These are phyloP conservation scores for Nakazawaea populi DNA, from an alignment of 805 yeast genomes.

Conservation along the genomic window DNA sequence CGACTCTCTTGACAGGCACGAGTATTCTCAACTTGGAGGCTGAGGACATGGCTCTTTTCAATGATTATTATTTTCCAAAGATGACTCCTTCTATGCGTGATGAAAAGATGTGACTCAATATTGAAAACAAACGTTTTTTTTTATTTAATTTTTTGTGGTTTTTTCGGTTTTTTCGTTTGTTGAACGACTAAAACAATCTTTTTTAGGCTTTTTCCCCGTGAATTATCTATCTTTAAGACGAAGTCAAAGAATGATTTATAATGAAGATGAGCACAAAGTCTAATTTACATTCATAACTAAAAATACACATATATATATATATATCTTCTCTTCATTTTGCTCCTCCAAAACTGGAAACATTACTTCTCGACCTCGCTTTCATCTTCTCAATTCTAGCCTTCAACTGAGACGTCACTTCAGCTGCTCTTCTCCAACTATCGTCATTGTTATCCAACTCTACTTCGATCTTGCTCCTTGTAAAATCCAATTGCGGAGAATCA, in stretches of 20 bases:
- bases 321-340: background rate
- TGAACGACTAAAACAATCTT: too few species aligned
- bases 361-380: conserved; percentile 51
- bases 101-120: too few species aligned
- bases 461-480: conserved; percentile 15
- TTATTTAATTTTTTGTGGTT: too few species aligned
- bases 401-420: conserved; percentile 80
- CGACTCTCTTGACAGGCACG: conserved; percentile 93
- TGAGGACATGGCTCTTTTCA: conserved; percentile 14
- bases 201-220: too few species aligned
- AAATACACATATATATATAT: background rate
- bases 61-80: background rate
- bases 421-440: conserved; percentile 85
- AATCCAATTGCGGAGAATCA: conserved; percentile 14
- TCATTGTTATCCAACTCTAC: conserved; percentile 39
- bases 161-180: too few species aligned
- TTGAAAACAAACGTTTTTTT: too few species aligned
- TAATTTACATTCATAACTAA: too few species aligned
- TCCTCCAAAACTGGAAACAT: conserved; percentile 9
- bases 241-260: too few species aligned
- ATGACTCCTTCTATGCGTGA: background rate
- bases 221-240: too few species aligned
- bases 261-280: too few species aligned
- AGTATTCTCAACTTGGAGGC: conserved; percentile 59
- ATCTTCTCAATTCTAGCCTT: conserved; percentile 85